Base-by-base conservation (phyloP, 345 rosid species). In the Murraya paniculata region DNA sequence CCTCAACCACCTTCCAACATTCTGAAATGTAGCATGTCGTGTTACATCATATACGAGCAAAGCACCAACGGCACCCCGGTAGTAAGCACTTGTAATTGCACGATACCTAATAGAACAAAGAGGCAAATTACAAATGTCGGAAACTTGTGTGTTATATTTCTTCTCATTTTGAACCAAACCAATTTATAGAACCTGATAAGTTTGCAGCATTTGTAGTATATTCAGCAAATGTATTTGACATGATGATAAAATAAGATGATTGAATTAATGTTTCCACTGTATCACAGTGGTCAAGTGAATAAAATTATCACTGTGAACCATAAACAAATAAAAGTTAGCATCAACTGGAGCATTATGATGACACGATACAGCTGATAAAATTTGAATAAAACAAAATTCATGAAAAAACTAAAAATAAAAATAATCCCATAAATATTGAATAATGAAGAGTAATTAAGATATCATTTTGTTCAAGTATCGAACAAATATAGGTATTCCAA, bases 81-180 rank as follows among this genome's bases (percentile, higher is more conserved):
- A 88, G 84, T 88, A 88, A 18, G 91, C 91, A 67, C 88, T 88
- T 45, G 91, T 88, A 75, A 88, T 88, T 68, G 91, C 91, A 28
- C 91, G 88, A 24, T 88, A 86, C 80, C 91, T 86, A 61, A 14
- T 14, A 78, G 71, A 68, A 65, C 28, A 33, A 41, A 76, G 58
- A 58, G 24, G 56, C 55, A 27, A 60, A 48, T 31, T 48, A 38
- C 38, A 21, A 64, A 35, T 7, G 9, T 21, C n/a, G 30, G 71
- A 57, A 75, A 65, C 10, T 55, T 21, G 68, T 22, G 27, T 75
- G 33, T 64, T 64, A 2, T 9, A 10, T 10, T 56, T n/a, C 27
- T 28, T 60, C 3, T 45, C 9, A 61, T 72, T 8, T 2, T 55
- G 21, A 59, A 74, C 7, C 25, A 25, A 35, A 25, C 19, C 10